These are phyloP conservation scores for Eucommia ulmoides DNA, from an alignment of 257 asterid species.

Conservation along the genomic window DNA sequence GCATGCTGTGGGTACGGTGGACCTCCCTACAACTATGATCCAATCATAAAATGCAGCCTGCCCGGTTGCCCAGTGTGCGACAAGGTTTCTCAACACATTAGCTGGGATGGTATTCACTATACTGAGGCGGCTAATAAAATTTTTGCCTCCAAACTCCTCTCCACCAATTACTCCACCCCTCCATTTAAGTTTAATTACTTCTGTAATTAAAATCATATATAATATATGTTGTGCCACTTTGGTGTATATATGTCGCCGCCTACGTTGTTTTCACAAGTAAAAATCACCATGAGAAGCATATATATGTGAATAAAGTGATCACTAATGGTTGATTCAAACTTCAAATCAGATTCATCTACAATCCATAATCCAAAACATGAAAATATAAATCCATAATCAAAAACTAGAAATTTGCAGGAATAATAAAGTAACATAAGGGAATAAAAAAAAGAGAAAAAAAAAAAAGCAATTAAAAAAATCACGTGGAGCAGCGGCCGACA, in stretches of 20 bases:
- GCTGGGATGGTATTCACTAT: conserved; percentile 51
- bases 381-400: no score
- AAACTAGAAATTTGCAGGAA: no score
- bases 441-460: no score
- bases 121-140: conserved; percentile 36
- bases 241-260: no score
- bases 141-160: conserved; percentile 35
- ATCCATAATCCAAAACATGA: no score
- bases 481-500: no score
- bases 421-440: no score
- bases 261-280: neutral
- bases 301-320: neutral
- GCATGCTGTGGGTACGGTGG: conserved; percentile 60
- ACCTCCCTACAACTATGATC: conserved; percentile 29
- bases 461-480: no score
- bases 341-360: no score
- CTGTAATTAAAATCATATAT: neutral
- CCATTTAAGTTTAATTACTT: conserved; percentile 20
- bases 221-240: neutral
- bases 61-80: conserved; percentile 18
- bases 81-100: conserved; percentile 17
- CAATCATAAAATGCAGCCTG: conserved; percentile 18
- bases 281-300: neutral
- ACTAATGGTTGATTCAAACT: no score
- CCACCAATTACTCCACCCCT: conserved; percentile 30